A percentile compares a stretch with the other conserved stretches of the same genome.
Evolutionary conservation across 768 basidiomycete genomes (phyloP).

Genomic region (Austroboletus eburneus): DNA sequence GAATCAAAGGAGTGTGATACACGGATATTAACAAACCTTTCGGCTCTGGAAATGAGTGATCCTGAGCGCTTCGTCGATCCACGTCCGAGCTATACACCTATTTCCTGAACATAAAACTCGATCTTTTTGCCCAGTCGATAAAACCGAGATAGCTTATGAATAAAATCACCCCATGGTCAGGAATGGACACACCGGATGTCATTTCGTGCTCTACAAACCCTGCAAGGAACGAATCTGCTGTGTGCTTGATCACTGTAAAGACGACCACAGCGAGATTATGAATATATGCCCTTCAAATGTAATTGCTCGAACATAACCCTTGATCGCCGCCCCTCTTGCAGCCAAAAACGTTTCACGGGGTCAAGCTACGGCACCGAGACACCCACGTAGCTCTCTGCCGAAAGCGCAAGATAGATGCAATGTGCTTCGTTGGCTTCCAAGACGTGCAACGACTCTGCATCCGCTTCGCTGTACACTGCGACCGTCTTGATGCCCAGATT

Average conservation of each 20-base stretch:
- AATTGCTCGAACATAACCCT: conserved; percentile 75
- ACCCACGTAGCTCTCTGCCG: conserved; percentile 84
- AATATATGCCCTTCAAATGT: conserved; percentile 86
- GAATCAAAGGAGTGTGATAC: not conserved
- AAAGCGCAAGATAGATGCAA: conserved; percentile 89
- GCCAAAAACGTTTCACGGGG: conserved; percentile 81
- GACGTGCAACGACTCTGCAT: conserved; percentile 78
- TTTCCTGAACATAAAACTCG: conserved; percentile 80
- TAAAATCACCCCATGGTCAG: not conserved
- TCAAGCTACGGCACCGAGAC: conserved; percentile 58
- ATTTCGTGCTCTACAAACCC: conserved; percentile 96
- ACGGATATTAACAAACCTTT: conserved; percentile 49
- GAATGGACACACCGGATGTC: conserved; percentile 67
- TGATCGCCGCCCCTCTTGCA: conserved; percentile 72
- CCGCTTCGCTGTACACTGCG: conserved; percentile 88
- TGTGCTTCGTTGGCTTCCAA: conserved; percentile 86
- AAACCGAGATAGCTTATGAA: conserved; percentile 53
- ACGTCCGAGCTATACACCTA: conserved; percentile 89
- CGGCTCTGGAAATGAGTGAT: conserved; percentile 79
- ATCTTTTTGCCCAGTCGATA: conserved; percentile 90
- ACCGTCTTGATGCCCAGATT: conserved; percentile 89
- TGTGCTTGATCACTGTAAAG: conserved; percentile 95
- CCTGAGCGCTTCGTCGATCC: conserved; percentile 70
- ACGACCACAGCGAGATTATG: conserved; percentile 84
- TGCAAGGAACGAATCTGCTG: conserved; percentile 95